Evolutionary conservation across 768 basidiomycete genomes (phyloP).

Genomic region (Termitomyces sp.): DNA sequence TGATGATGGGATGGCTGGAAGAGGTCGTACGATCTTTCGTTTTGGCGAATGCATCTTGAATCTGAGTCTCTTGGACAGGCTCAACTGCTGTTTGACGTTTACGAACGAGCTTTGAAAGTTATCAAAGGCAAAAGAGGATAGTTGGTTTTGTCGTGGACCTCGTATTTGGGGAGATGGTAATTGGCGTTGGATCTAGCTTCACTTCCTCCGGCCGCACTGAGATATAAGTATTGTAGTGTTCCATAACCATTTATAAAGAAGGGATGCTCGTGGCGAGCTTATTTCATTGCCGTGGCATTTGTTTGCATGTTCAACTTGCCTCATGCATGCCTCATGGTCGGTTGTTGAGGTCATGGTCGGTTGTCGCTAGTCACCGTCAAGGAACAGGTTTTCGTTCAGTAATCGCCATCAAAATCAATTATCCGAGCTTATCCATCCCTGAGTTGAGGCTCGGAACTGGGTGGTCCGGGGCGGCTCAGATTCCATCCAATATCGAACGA

Average conservation of each 20-base stretch:
- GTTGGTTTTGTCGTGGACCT: not conserved
- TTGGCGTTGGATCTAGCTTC: not conserved
- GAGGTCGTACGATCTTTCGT: constrained; percentile 10
- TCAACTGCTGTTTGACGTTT: not conserved
- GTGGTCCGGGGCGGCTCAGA: no score
- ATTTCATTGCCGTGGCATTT: constrained; percentile 3
- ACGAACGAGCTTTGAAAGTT: not conserved
- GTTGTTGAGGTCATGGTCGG: constrained; percentile 3
- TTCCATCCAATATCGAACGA: no score
- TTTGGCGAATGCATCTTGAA: not conserved
- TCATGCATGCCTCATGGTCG: constrained; percentile 4
- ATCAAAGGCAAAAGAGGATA: not conserved
- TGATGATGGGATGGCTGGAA: constrained; percentile 13
- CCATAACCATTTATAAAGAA: not conserved
- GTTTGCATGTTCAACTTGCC: constrained; percentile 3
- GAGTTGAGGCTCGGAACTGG: no score
- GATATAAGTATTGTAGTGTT: not conserved
- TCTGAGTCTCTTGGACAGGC: not conserved
- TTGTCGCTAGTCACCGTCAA: not conserved
- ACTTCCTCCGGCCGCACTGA: not conserved
- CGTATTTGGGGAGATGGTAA: not conserved
- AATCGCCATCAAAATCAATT: not conserved
- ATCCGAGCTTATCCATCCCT: no score
- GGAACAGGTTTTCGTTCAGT: not conserved
- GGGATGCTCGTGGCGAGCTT: not conserved